phyloP scores from a whole-genome alignment of 768 basidiomycete genomes.

The Psilocybe sp. region DNA sequence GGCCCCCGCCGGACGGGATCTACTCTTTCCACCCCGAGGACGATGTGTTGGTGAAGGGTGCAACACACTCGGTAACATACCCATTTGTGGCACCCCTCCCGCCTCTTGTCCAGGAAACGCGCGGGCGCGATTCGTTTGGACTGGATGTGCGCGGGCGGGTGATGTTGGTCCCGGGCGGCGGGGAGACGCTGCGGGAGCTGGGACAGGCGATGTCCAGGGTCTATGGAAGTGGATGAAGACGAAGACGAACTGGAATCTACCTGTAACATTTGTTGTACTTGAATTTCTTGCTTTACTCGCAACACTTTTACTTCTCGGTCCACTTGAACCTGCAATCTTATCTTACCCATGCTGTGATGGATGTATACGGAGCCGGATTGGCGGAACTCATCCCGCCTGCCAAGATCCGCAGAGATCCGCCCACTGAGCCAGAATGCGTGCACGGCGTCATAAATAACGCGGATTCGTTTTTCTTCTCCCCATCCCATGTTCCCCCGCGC shows the following conservation, averaged over 20 bases:
- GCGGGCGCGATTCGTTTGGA: slow-evolving; percentile 68
- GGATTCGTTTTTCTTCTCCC: neutral
- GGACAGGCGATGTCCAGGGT: slow-evolving; percentile 19
- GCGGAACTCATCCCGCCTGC: too few species aligned
- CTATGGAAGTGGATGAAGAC: slow-evolving; percentile 16
- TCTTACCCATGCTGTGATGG: too few species aligned
- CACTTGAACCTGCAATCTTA: too few species aligned
- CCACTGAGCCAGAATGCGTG: too few species aligned
- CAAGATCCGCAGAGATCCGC: too few species aligned
- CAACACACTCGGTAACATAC: slow-evolving; percentile 49
- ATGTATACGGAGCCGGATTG: too few species aligned
- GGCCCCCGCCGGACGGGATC: slow-evolving; percentile 43
- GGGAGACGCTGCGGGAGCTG: slow-evolving; percentile 19
- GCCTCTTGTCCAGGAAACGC: slow-evolving; percentile 34
- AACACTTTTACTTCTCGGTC: too few species aligned
- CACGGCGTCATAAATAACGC: too few species aligned
- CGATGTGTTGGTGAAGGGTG: slow-evolving; percentile 60
- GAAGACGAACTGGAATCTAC: neutral
- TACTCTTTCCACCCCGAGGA: slow-evolving; percentile 89
- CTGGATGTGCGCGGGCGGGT: slow-evolving; percentile 68
- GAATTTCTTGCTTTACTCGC: neutral
- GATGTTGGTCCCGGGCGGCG: slow-evolving; percentile 49
- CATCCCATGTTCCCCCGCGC: slow-evolving; percentile 12
- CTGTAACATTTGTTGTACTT: neutral
- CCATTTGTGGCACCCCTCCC: slow-evolving; percentile 50